A percentile compares a stretch with the other conserved stretches of the same genome.
These are phyloP conservation scores for Lepraria neglecta DNA, from an alignment of 495 filamentous ascomycete species.

Conservation along the genomic window DNA sequence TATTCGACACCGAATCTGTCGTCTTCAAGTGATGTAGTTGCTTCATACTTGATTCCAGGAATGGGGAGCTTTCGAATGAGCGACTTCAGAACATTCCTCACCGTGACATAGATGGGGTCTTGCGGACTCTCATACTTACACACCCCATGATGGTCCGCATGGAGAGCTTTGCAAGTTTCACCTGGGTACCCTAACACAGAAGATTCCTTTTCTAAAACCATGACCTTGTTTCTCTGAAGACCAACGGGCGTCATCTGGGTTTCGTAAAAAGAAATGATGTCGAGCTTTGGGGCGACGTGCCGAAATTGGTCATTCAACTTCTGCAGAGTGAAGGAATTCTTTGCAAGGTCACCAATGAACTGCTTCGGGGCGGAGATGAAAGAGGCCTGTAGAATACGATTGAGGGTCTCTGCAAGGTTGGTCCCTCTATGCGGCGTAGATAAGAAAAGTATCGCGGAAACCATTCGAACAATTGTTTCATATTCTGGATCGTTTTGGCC, in stretches of 20 bases:
- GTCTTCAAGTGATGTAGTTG: conserved; percentile 27
- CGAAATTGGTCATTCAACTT: conserved; percentile 47
- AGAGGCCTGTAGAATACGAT: conserved; percentile 29
- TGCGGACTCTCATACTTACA: conserved; percentile 41
- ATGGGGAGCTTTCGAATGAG: conserved; percentile 20
- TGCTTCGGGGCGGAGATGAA: conserved; percentile 28
- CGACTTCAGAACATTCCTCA: conserved; percentile 36
- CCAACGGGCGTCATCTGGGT: not conserved
- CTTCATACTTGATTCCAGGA: conserved; percentile 5
- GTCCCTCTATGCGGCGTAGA: conserved; percentile 47
- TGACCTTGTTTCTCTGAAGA: conserved; percentile 9
- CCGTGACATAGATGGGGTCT: conserved; percentile 40
- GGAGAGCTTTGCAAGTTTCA: conserved; percentile 36
- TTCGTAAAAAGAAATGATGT: conserved; percentile 47
- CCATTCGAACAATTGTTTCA: conserved; percentile 30
- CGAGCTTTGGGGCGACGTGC: conserved; percentile 32
- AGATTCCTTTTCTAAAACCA: conserved; percentile 32
- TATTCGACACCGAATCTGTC: too few species aligned
- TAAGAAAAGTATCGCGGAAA: conserved; percentile 41
- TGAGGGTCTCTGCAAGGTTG: conserved; percentile 36
- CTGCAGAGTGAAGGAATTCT: conserved; percentile 34
- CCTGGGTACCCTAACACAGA: conserved; percentile 41
- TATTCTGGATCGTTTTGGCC: conserved; percentile 38
- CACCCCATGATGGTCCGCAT: conserved; percentile 45
- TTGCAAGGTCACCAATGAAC: conserved; percentile 41